These are phyloP conservation scores for Penicillium fimorum DNA, from an alignment of 495 filamentous ascomycete species.

Conservation along the genomic window DNA sequence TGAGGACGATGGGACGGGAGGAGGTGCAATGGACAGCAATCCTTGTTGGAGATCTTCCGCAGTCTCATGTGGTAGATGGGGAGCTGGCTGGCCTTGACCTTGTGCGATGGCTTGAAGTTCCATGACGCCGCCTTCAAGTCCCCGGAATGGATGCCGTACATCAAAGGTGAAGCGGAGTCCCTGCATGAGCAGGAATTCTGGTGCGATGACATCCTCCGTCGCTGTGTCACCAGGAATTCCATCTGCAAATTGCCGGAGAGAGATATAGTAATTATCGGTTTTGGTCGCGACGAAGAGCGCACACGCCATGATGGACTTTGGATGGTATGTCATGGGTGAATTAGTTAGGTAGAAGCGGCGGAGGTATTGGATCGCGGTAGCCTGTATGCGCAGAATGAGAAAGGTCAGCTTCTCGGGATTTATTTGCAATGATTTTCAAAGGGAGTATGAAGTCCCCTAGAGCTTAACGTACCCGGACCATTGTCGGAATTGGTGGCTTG, in stretches of 20 bases:
- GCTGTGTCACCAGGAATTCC: constrained; percentile 62
- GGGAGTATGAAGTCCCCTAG: not conserved
- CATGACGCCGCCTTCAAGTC: constrained; percentile 80
- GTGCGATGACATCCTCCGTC: constrained; percentile 75
- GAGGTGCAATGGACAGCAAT: constrained; percentile 28
- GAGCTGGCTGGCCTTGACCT: constrained; percentile 46
- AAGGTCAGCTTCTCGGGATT: constrained; percentile 4
- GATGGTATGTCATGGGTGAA: constrained; percentile 91
- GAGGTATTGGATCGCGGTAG: constrained; percentile 88
- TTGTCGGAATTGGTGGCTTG: constrained; percentile 73
- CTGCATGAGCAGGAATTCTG: constrained; percentile 89
- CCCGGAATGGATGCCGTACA: constrained; percentile 86
- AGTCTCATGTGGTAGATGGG: constrained; percentile 35
- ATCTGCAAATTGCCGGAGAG: constrained; percentile 61
- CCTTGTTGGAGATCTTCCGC: constrained; percentile 37
- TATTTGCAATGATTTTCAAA: not conserved
- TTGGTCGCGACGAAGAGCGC: constrained; percentile 91
- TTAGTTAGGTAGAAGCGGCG: constrained; percentile 93
- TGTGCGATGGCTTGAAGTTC: constrained; percentile 67
- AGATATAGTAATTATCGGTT: constrained; percentile 78
- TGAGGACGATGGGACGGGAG: constrained; percentile 27
- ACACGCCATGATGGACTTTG: constrained; percentile 77
- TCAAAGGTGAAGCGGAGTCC: constrained; percentile 93
- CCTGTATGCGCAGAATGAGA: constrained; percentile 39
- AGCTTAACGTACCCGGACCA: constrained; percentile 61